Evolutionary conservation across 352 stramenopile genomes (phyloP).

Genomic region (Pythium pyrilobum): DNA sequence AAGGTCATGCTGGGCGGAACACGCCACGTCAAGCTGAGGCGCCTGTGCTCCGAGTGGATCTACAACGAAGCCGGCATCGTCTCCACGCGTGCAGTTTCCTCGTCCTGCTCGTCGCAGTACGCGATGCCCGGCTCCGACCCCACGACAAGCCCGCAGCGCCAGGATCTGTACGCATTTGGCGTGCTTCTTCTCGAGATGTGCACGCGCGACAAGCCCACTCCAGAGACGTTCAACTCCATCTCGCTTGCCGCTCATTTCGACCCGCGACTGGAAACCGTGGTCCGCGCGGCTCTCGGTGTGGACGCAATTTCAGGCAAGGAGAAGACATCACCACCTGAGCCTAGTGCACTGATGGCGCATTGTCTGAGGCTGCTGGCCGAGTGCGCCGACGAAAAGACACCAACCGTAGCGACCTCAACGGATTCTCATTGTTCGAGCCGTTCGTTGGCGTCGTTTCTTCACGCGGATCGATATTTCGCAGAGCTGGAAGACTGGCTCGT

Average conservation of each 20-base stretch:
- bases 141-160: neutral
- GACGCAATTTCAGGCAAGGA: neutral
- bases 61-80: slow-evolving; percentile 17
- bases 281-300: slow-evolving; percentile 20
- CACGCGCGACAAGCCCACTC: slow-evolving; percentile 39
- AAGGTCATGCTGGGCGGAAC: slow-evolving; percentile 51
- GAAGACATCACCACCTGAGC: neutral
- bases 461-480: slow-evolving; percentile 41
- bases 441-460: slow-evolving; percentile 44
- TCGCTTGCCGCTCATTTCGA: slow-evolving; percentile 42
- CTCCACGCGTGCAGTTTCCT: slow-evolving; percentile 7
- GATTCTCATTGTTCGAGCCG: slow-evolving; percentile 4
- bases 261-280: slow-evolving; percentile 30
- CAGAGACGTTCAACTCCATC: slow-evolving; percentile 46
- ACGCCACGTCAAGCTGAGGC: slow-evolving; percentile 40
- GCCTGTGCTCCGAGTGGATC: slow-evolving; percentile 42
- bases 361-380: slow-evolving; percentile 1
- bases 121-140: slow-evolving; percentile 18
- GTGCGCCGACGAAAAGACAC: neutral
- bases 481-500: slow-evolving; percentile 12
- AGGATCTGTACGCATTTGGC: slow-evolving; percentile 65
- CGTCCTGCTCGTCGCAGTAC: slow-evolving; percentile 12
- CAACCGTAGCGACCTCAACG: neutral
- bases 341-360: neutral
- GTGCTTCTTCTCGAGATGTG: slow-evolving; percentile 72